Base-by-base conservation (phyloP, 768 basidiomycete genomes). In the Trametes cubensis region DNA sequence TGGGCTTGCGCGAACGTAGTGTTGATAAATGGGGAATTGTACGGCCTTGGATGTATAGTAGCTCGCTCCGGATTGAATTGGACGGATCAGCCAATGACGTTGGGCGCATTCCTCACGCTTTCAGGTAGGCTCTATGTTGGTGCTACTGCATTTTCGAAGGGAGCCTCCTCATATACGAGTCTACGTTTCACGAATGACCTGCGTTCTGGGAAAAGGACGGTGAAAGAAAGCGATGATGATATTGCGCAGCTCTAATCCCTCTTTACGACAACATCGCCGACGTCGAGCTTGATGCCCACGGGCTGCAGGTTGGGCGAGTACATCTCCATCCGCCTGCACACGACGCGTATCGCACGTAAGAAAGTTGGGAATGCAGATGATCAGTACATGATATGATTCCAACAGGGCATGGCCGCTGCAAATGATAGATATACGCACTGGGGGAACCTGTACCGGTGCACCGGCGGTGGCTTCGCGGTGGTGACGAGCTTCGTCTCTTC, bases 361-460 rank as follows among this genome's bases (percentile, higher is more conserved):
- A 14, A 34, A 2, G 26, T 34, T 34, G 34, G 34, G 34, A 34
- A 11, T 11, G 34, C 34, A 34, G 34, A 34, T 34, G 34, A 34
- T 34, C 34, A 34, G 34, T 11, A 34, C 34, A 34, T 4, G 34
- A 7, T 7, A 34, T 34, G 34, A 34, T 34, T 6, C 34, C 34
- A 34, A 34, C 34, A 34, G 17, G 23, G 20, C 26, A 39, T 47
- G n/a, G 15, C 14, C 25, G 42, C 47, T 25, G 47, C 1, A 13
- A 52, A 21, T 63, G 61, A 47, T n/a, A 7, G 26, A 26, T 3
- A 28, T 41, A 82, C 89, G 73, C 66, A 93, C 91, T 89, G 87
- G 55, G 90, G 87, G 71, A 86, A 89, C 66, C 87, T 80, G 71
- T 83, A 86, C 42, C 88, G 81, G 71, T 85, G 84, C 41, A 88